Evolutionary conservation across 2,329 filamentous ascomycete species (phyloP).

Genomic region (Penicillium sp.): DNA sequence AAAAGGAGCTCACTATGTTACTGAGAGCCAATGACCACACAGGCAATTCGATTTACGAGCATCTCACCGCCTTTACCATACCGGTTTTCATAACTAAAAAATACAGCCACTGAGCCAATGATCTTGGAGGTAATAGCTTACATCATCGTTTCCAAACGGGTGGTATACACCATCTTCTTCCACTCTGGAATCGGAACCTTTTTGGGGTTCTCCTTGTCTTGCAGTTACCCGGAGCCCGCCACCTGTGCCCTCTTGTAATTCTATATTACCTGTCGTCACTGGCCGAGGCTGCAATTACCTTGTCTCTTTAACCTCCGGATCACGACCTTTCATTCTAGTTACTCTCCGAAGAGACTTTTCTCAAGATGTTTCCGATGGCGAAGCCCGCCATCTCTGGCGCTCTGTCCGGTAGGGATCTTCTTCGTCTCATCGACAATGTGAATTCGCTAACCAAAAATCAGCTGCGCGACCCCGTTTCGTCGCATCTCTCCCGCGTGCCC

Average conservation of each 20-base stretch:
- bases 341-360: background rate
- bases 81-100: background rate
- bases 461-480: slow-evolving; percentile 29
- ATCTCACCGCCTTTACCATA: slow-evolving; percentile 22
- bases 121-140: slow-evolving; percentile 6
- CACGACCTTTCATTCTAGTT: background rate
- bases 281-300: slow-evolving; percentile 1
- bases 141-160: slow-evolving; percentile 9
- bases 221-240: slow-evolving; percentile 18
- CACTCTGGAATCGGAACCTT: slow-evolving; percentile 11
- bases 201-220: slow-evolving; percentile 23
- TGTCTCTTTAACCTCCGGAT: background rate
- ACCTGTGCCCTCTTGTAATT: slow-evolving; percentile 10
- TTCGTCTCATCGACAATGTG: background rate
- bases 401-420: slow-evolving; percentile 24
- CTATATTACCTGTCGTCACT: slow-evolving; percentile 5
- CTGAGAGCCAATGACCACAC: slow-evolving; percentile 15
- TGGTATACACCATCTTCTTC: slow-evolving; percentile 16
- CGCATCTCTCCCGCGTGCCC: slow-evolving; percentile 33
- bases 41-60: slow-evolving; percentile 19
- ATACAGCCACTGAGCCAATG: slow-evolving; percentile 9
- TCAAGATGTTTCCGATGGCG: slow-evolving; percentile 28
- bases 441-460: slow-evolving; percentile 21
- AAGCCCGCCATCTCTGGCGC: slow-evolving; percentile 28
- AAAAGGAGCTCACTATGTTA: background rate